phyloP scores from a whole-genome alignment of 2,329 filamentous ascomycete species.

The Harringtonia aguacate region DNA sequence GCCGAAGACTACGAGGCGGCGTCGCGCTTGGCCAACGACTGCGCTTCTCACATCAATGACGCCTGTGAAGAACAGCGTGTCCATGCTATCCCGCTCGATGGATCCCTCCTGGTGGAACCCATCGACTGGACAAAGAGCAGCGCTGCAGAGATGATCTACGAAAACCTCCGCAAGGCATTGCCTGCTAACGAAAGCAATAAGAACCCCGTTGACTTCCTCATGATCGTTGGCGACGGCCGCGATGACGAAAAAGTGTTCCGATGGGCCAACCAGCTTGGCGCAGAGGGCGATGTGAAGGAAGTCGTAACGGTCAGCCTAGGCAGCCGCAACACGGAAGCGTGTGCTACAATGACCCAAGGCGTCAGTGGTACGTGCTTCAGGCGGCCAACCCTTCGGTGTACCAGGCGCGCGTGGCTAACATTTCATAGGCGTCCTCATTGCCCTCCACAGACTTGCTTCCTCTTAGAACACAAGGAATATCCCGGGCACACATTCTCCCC shows the following conservation, averaged over 20 bases:
- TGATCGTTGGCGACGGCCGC: conserved; percentile 82
- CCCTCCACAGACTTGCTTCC: conserved; percentile 10
- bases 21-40: conserved; percentile 73
- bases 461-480: no score
- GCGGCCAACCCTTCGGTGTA: not conserved
- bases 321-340: conserved; percentile 78
- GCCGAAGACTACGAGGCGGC: conserved; percentile 69
- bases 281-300: conserved; percentile 50
- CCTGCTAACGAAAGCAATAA: conserved; percentile 20
- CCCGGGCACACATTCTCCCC: no score
- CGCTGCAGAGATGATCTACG: conserved; percentile 65
- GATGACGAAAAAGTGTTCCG: conserved; percentile 91
- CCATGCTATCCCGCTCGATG: conserved; percentile 70
- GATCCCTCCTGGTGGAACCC: conserved; percentile 75
- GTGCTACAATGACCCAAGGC: conserved; percentile 76
- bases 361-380: conserved; percentile 61
- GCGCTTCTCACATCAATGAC: conserved; percentile 90
- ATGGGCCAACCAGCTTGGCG: conserved; percentile 76
- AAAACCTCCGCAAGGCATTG: conserved; percentile 36
- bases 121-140: conserved; percentile 81
- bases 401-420: not conserved
- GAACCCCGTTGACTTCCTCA: conserved; percentile 65
- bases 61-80: conserved; percentile 76
- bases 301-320: conserved; percentile 82
- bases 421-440: conserved; percentile 12